Conservation (phyloP, 306 rosid species). For the Medicago lupulina region DNA sequence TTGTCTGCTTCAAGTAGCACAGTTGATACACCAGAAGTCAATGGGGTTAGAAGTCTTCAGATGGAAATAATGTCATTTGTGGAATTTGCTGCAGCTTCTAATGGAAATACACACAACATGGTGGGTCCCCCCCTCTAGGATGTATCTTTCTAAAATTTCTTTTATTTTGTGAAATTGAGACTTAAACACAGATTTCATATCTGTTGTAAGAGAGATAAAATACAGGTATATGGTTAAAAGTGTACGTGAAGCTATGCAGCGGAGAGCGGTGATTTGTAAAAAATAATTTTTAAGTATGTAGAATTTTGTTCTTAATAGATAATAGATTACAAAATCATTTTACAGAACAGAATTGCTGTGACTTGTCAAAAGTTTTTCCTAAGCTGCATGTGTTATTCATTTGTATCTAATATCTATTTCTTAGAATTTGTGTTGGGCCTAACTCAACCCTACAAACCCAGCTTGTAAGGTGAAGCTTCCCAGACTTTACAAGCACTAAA, state of each 20-base stretch:
- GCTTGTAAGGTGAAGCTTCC: too few species aligned
- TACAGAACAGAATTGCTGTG: slow-evolving; percentile 5
- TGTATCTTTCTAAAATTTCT: slow-evolving; percentile 15
- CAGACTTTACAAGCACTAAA: too few species aligned
- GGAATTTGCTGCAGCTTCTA: slow-evolving; percentile 81
- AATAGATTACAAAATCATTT: slow-evolving; percentile 20
- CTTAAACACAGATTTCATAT: slow-evolving; percentile 6
- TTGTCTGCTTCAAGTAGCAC: slow-evolving; percentile 53
- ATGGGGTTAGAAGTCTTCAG: slow-evolving; percentile 71
- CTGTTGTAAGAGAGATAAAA: slow-evolving; percentile 2
- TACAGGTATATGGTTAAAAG: background rate
- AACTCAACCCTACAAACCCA: too few species aligned
- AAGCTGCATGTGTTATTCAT: slow-evolving; percentile 12
- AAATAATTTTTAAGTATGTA: background rate
- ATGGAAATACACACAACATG: slow-evolving; percentile 70
- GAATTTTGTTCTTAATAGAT: slow-evolving; percentile 1
- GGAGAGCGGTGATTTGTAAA: slow-evolving; percentile 2
- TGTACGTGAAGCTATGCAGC: background rate
- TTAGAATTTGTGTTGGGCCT: too few species aligned
- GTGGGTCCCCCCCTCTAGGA: slow-evolving; percentile 50
- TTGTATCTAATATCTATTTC: too few species aligned
- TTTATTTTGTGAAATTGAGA: slow-evolving; percentile 38
- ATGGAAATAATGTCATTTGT: slow-evolving; percentile 79
- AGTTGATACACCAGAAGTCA: slow-evolving; percentile 49
- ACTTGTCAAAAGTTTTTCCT: slow-evolving; percentile 18